Evolutionary conservation across 2,329 filamentous ascomycete species (phyloP), one percentile per base, ranked within the genome.

Genomic region (Talaromyces marneffei): DNA sequence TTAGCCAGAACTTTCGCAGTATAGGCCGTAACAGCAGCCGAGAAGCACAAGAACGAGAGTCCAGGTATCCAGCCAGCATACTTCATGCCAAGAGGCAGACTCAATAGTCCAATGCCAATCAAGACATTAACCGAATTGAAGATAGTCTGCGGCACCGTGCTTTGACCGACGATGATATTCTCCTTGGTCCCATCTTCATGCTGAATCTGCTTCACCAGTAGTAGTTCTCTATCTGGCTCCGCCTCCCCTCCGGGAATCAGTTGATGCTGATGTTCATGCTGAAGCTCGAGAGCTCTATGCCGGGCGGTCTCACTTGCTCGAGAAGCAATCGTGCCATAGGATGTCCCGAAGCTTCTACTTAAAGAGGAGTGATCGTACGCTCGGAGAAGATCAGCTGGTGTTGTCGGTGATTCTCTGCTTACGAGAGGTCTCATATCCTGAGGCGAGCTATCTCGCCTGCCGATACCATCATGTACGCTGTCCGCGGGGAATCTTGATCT

Each of bases 101-200:
- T 95, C 56, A 99, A 82, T 31, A 99, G 79, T 0, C 93, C 93
- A 31, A 99, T 88, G 16, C 92, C 92, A 64, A 97, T 93, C 62
- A 97, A 79, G 56, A 95, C 91, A 66, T 96, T 96, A 72, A 93
- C 93, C 2, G 91, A 95, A 76, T 99, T 99, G 81, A 97, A 96
- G 64, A 97, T 84, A 6, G 93, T 97, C 78, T 97, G 93, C 0
- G 92, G 92, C 16, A 97, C 81, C 0, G 93, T 99, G n/a, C 91
- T 96, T 77, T 95, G 92, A 40, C 93, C 93, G 64, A 96, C 89
- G 2, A 96, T 87, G 2, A 93, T 84, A 67, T 93, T 84, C 60
- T 96, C 85, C 53, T 93, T 84, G 70, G 88, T 91, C 44, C 94
- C 91, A 66, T 94, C 91, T 68, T 84, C 81, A 65, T 94, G 90